Percentiles rank a stretch among this genome's conserved stretches.
Conservation (phyloP, 208 protist genomes). For the Crithidia sp. region DNA sequence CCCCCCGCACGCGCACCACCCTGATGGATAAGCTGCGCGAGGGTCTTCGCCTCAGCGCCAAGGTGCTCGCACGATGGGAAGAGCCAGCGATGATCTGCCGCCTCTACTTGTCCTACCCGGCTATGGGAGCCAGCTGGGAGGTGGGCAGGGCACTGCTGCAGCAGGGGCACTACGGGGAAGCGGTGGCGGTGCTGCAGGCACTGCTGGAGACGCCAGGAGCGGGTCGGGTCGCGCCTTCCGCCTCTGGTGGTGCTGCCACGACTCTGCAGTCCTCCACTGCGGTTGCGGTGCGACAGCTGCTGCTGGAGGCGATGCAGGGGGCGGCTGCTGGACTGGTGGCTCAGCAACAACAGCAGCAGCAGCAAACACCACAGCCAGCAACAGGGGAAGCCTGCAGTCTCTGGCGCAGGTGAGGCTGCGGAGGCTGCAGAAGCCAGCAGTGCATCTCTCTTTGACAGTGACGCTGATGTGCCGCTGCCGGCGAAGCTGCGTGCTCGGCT, state of each 20-base stretch:
- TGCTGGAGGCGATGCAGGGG: conserved; percentile 36
- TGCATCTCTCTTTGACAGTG: neutral
- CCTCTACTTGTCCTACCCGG: conserved; percentile 46
- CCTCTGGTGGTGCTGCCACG: neutral
- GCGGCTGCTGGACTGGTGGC: conserved; percentile 26
- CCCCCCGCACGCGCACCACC: conserved; percentile 33
- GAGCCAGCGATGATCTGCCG: conserved; percentile 40
- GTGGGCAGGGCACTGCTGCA: conserved; percentile 54
- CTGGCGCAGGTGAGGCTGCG: neutral
- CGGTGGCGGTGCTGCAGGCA: conserved; percentile 44
- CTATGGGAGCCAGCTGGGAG: conserved; percentile 74
- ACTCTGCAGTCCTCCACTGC: conserved; percentile 8
- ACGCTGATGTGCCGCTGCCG: conserved; percentile 24
- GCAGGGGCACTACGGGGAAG: conserved; percentile 44
- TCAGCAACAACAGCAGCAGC: conserved; percentile 3
- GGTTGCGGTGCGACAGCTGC: conserved; percentile 22
- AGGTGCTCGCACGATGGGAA: conserved; percentile 54
- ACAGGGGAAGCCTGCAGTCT: too few relatives aligned
- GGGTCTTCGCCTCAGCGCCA: conserved; percentile 64
- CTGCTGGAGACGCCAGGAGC: conserved; percentile 29
- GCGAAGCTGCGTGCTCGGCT: conserved; percentile 24
- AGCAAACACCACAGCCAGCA: neutral
- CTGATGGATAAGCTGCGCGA: conserved; percentile 54
- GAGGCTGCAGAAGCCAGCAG: neutral
- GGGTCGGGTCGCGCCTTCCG: neutral